Base-by-base conservation (phyloP, 2,329 filamentous ascomycete genomes). In the Xylariaceae sp. region DNA sequence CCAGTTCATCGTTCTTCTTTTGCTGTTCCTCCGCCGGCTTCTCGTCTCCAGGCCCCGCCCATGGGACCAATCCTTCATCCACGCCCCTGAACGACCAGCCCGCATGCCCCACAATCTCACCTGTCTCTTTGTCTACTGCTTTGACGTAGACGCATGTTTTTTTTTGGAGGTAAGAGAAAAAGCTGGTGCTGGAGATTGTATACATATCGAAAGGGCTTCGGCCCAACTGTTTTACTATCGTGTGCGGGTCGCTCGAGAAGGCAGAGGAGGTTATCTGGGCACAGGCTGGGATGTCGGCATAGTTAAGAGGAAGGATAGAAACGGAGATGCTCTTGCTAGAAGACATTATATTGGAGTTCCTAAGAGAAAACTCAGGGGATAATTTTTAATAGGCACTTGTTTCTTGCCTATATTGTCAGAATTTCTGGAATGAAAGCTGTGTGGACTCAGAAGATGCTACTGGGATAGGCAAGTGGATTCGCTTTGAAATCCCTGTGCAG, bases 201-300 rank as follows among this genome's bases (percentile, higher is more conserved):
- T 58, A 62, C 60, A 64, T 62, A 41, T 61, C 60, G 9, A 48
- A 64, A 14, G 60, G 48, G n/a, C 47, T 24, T 16, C 17, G 56
- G n/a, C 60, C 62, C 19, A 64, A 19, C 45, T 60, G 51, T 41
- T 64, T 62, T 19, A 64, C 52, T 17, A 56, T 52, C 2, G 62
- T 64, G 34, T 64, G 59, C 6, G 60, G 60, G 16, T 64, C 60
- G 3, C 36, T 24, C 17, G 56, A 57, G 51, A 62, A 64, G 23
- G 60, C 62, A 9, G 53, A 45, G 2, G 56, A 49, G 17, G 62
- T 56, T 5, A 62, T 48, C n/a, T 26, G 34, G 19, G 62, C 62
- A 39, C 56, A 62, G 14, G 31, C 40, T 2, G 50, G 26, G 16
- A 62, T 49, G 23, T 64, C 62, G 40, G 56, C 28, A 6, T 54